phyloP scores from a whole-genome alignment of 2,329 filamentous ascomycete genomes.

The Curvularia spicifera region DNA sequence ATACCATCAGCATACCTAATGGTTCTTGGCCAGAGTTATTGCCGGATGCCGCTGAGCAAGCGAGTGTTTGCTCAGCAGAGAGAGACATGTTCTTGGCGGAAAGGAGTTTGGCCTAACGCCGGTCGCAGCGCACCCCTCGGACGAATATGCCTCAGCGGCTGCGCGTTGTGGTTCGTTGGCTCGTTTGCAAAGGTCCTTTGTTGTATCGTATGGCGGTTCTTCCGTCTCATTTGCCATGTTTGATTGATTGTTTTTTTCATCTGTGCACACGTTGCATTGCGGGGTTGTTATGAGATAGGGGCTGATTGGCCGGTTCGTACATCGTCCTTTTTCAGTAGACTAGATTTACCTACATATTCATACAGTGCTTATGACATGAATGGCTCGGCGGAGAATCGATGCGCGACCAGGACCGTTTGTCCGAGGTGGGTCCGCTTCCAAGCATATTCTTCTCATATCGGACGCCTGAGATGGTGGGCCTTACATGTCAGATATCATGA shows the following conservation, averaged over 20 bases:
- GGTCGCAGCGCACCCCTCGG: neutral
- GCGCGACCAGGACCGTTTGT: neutral
- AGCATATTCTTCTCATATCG: neutral
- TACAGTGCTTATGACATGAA: neutral
- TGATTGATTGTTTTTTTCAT: neutral
- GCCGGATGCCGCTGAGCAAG: neutral
- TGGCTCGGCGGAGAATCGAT: neutral
- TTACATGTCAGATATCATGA: conserved; percentile 6
- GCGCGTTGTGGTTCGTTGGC: neutral
- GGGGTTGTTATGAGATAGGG: neutral
- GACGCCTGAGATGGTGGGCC: conserved; percentile 6
- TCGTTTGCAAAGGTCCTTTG: neutral
- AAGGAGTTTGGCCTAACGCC: neutral
- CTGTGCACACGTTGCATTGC: neutral
- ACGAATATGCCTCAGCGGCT: neutral
- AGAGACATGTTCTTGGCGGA: neutral
- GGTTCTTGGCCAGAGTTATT: neutral
- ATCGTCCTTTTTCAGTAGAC: neutral
- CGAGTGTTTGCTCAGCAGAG: neutral
- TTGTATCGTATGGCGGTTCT: neutral
- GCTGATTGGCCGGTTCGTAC: neutral
- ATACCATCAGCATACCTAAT: neutral
- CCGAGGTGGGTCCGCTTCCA: neutral
- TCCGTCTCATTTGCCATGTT: neutral
- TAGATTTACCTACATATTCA: neutral